phyloP scores from a whole-genome alignment of 2,329 filamentous ascomycete species.

The Monosporascus sp. region DNA sequence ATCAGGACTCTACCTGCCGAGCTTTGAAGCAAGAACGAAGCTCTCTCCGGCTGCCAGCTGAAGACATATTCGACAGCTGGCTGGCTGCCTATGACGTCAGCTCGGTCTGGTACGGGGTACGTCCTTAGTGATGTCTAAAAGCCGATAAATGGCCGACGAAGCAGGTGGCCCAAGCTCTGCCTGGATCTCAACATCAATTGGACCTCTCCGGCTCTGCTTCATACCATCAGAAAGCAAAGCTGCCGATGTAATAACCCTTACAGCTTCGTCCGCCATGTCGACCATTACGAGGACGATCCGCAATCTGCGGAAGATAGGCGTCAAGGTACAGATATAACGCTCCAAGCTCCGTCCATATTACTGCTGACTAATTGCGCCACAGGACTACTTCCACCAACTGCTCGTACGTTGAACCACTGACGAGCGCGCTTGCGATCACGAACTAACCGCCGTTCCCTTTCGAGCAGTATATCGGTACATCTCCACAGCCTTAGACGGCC shows the following conservation, averaged over 20 bases:
- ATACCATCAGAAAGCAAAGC: slow-evolving; percentile 4
- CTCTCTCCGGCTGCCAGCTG: not conserved
- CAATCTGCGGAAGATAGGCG: slow-evolving; percentile 80
- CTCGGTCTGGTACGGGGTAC: too few species aligned
- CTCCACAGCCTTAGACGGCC: not conserved
- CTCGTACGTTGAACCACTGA: slow-evolving; percentile 59
- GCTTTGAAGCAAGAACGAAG: not conserved
- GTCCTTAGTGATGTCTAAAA: not conserved
- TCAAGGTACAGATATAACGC: slow-evolving; percentile 61
- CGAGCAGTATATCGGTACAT: slow-evolving; percentile 52
- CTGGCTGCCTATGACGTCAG: not conserved
- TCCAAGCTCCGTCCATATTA: not conserved
- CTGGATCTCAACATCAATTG: not conserved
- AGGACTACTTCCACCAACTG: slow-evolving; percentile 92
- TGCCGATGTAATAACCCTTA: slow-evolving; percentile 21
- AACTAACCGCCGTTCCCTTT: slow-evolving; percentile 18
- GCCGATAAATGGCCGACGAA: not conserved
- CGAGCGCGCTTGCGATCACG: slow-evolving; percentile 15
- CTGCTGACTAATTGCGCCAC: slow-evolving; percentile 33
- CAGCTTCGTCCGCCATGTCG: slow-evolving; percentile 65
- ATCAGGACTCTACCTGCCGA: not conserved
- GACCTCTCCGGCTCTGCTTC: not conserved
- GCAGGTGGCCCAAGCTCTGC: not conserved
- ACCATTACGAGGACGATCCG: slow-evolving; percentile 79
- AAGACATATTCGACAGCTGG: not conserved